Percentiles rank a stretch among this genome's conserved stretches.
These are phyloP conservation scores for Gnomoniopsis sp. DNA, from an alignment of 2,329 filamentous ascomycete genomes.

Conservation along the genomic window DNA sequence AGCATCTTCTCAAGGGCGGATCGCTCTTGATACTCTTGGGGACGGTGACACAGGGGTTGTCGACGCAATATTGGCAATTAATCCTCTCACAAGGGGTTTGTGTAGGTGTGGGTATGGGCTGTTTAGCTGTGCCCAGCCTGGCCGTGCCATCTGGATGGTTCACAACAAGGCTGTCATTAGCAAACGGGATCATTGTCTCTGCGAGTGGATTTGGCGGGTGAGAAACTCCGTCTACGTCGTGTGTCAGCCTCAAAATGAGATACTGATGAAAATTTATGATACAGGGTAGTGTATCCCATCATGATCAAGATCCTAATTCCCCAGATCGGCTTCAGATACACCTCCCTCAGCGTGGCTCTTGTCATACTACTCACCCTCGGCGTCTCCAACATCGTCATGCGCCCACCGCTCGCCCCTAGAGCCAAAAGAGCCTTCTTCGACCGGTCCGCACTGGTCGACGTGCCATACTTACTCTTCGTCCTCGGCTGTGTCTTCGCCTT, in stretches of 20 bases:
- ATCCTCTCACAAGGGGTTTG: slow-evolving; percentile 16
- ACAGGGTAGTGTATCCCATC: slow-evolving; percentile 15
- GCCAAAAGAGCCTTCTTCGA: slow-evolving; percentile 14
- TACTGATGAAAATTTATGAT: not conserved
- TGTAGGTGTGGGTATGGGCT: slow-evolving; percentile 34
- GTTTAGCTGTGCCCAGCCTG: slow-evolving; percentile 32
- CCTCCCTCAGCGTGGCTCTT: slow-evolving; percentile 9
- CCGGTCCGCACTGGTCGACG: slow-evolving; percentile 11
- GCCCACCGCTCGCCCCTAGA: not conserved
- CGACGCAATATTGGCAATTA: slow-evolving; percentile 40
- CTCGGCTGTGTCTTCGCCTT: slow-evolving; percentile 18
- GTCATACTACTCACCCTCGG: slow-evolving; percentile 14
- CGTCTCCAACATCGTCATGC: slow-evolving; percentile 12
- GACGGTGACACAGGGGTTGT: slow-evolving; percentile 42
- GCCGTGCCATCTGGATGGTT: slow-evolving; percentile 40
- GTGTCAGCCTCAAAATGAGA: not conserved
- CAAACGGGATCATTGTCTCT: slow-evolving; percentile 29
- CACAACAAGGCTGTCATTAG: slow-evolving; percentile 26
- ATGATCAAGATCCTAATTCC: slow-evolving; percentile 16
- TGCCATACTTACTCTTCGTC: slow-evolving; percentile 19
- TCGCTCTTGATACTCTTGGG: slow-evolving; percentile 35
- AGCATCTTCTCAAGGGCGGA: slow-evolving; percentile 32
- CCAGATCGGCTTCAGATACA: slow-evolving; percentile 10
- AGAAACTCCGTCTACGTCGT: not conserved
- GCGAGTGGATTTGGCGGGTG: slow-evolving; percentile 16